Base-by-base conservation (phyloP, 441 rosid species). In the Populus trichocarpa region DNA sequence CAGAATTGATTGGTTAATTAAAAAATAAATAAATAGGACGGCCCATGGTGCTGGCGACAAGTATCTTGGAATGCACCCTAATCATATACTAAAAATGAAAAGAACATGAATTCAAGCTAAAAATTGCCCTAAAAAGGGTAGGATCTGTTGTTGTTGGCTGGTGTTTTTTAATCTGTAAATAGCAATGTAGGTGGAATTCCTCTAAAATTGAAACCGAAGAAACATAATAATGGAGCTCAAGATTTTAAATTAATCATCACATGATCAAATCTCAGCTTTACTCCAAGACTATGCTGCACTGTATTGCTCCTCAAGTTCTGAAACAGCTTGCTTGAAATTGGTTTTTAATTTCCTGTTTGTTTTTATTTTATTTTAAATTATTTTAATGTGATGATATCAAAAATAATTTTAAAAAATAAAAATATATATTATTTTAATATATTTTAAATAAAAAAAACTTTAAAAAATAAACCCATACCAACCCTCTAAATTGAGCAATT, bases 21-120 rank as follows among this genome's bases (percentile, higher is more conserved):
- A 25, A 25, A 18, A 3, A 64, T 10, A 26, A 28, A 28, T 1
- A 11, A 23, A 20, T 11, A 65, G 18, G 32, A 65, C 18, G 68
- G 33, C 1, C 6, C 14, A 2, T 11, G 28, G 2, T 7, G 64
- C 57, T 57, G 64, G 69, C 70, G 63, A 66, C 64, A 75, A 65
- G 30, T 73, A 70, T 72, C 85, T 87, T 83, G 77, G 86, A 79
- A 82, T 80, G 85, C 87, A 86, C 87, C 78, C 72, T 80, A 82
- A 71, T 72, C 74, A 80, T 75, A 64, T 65, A 63, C 80, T 66
- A 22, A 61, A 83, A 78, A 2, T 46, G 26, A 68, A 83, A 69
- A 4, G 65, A 68, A 72, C 32, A 65, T 28, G 26, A 66, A 50
- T 84, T 85, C 42, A 83, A 87, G 91, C 74, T 14, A 81, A 86